A percentile compares a stretch with the other conserved stretches of the same genome.
phyloP scores from a whole-genome alignment of 805 yeast genomes.

The Maudiozyma bulderi region DNA sequence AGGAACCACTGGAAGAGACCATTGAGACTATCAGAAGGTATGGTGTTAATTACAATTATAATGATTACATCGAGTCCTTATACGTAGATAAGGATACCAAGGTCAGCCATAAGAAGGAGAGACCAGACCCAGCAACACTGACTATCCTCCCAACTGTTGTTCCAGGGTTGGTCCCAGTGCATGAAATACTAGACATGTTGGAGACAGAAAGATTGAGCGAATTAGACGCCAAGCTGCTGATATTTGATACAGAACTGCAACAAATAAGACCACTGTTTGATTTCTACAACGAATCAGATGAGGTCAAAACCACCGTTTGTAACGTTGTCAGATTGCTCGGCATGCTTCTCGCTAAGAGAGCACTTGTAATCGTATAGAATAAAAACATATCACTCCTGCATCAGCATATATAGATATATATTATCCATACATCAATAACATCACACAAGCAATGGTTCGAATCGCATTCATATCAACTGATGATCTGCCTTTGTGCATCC shows the following conservation, averaged over 20 bases:
- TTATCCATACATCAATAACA: not conserved
- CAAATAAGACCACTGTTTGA: slow-evolving; percentile 21
- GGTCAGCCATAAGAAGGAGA: not conserved
- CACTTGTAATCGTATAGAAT: slow-evolving; percentile 18
- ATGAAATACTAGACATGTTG: slow-evolving; percentile 35
- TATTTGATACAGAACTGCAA: slow-evolving; percentile 16
- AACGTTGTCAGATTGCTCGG: slow-evolving; percentile 40
- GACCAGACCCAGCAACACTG: not conserved
- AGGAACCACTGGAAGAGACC: not conserved
- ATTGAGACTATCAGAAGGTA: not conserved
- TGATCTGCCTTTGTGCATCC: too few relatives aligned
- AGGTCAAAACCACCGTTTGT: slow-evolving; percentile 25
- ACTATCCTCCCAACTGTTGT: slow-evolving; percentile 33
- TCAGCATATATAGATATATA: not conserved
- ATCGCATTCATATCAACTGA: too few relatives aligned
- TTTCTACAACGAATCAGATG: slow-evolving; percentile 15
- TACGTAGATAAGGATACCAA: not conserved
- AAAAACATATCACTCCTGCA: not conserved
- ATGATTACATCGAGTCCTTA: not conserved
- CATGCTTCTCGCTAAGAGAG: slow-evolving; percentile 27
- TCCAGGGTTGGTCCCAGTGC: slow-evolving; percentile 43
- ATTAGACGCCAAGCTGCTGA: slow-evolving; percentile 17
- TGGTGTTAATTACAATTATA: slow-evolving; percentile 13
- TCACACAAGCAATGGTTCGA: too few relatives aligned
- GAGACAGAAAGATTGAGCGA: slow-evolving; percentile 21